Percentiles rank a stretch among this genome's conserved stretches.
Evolutionary conservation across 495 filamentous ascomycete species (phyloP).

Genomic region (Daldinia grandis): DNA sequence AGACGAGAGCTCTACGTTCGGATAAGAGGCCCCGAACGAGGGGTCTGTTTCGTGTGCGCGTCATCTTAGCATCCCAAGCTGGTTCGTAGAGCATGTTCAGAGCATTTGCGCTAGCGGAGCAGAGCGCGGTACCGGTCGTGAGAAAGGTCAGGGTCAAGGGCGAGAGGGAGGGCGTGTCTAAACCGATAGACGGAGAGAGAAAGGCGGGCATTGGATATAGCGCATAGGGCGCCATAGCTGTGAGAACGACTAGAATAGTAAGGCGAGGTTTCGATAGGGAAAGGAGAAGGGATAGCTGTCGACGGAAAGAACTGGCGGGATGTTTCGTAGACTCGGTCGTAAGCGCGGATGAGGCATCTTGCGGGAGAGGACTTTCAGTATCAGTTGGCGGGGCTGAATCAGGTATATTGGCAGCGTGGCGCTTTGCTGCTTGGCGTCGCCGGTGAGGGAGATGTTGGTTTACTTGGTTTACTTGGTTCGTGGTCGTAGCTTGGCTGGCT

Average conservation of each 20-base stretch:
- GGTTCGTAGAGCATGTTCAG: slow-evolving; percentile 98
- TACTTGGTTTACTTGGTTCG: slow-evolving; percentile 12
- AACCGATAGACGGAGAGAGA: slow-evolving; percentile 71
- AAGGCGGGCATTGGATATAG: slow-evolving; percentile 88
- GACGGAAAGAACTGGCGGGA: slow-evolving; percentile 72
- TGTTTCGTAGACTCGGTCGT: slow-evolving; percentile 76
- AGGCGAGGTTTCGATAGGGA: slow-evolving; percentile 94
- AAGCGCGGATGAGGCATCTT: slow-evolving; percentile 83
- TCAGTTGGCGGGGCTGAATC: slow-evolving; percentile 3
- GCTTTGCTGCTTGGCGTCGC: slow-evolving; percentile 50
- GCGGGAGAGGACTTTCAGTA: slow-evolving; percentile 61
- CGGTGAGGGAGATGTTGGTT: slow-evolving; percentile 52
- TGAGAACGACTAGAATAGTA: slow-evolving; percentile 88
- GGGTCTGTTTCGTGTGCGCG: slow-evolving; percentile 86
- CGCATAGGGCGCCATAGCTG: slow-evolving; percentile 89
- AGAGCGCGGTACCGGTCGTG: slow-evolving; percentile 86
- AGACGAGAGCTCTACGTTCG: slow-evolving; percentile 76
- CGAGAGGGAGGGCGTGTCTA: slow-evolving; percentile 80
- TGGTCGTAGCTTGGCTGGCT: background rate
- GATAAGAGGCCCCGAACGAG: slow-evolving; percentile 84
- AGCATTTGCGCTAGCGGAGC: slow-evolving; percentile 86
- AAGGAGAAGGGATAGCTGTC: slow-evolving; percentile 82
- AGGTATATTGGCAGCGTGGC: slow-evolving; percentile 30
- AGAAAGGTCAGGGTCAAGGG: slow-evolving; percentile 92
- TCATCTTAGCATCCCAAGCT: slow-evolving; percentile 89